A percentile compares a stretch with the other conserved stretches of the same genome.
phyloP scores from a whole-genome alignment of 306 rosid genomes.

The Cucumis cinereus region DNA sequence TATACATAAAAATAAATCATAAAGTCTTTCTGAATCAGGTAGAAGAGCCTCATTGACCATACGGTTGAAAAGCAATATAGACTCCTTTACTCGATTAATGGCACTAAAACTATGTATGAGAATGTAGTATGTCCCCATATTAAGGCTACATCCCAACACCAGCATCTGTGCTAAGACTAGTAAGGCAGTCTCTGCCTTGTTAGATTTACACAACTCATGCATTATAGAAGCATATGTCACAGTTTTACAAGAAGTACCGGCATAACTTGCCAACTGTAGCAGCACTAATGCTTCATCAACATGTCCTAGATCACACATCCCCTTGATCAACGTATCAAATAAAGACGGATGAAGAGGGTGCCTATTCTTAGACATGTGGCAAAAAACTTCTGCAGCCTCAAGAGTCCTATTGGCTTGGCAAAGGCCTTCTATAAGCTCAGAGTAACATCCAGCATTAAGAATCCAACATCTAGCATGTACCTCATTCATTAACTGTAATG shows the following conservation, averaged over 20 bases:
- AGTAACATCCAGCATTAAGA: conserved; percentile 50
- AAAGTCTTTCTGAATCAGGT: conserved; percentile 51
- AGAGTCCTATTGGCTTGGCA: conserved; percentile 30
- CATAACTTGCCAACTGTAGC: conserved; percentile 36
- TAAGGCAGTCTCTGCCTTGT: conserved; percentile 22
- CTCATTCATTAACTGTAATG: conserved; percentile 35
- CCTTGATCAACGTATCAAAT: conserved; percentile 43
- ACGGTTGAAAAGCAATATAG: conserved; percentile 40
- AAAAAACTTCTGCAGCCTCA: conserved; percentile 49
- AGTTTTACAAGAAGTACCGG: conserved; percentile 35
- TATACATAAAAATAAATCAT: conserved; percentile 36
- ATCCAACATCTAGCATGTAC: conserved; percentile 39
- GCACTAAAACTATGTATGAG: conserved; percentile 44
- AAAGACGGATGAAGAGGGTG: conserved; percentile 39
- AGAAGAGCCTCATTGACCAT: conserved; percentile 47
- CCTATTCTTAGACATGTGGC: conserved; percentile 45
- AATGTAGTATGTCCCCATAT: conserved; percentile 47
- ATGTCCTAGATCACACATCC: conserved; percentile 42
- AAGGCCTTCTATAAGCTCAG: conserved; percentile 54
- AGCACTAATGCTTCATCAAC: conserved; percentile 35
- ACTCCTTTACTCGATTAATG: conserved; percentile 33
- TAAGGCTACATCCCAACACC: conserved; percentile 39
- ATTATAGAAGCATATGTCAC: conserved; percentile 40
- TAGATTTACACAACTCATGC: conserved; percentile 34
- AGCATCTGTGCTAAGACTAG: conserved; percentile 48